A percentile compares a stretch with the other conserved stretches of the same genome.
Conservation (phyloP, 2,329 filamentous ascomycete genomes). For the Periconia digitata region DNA sequence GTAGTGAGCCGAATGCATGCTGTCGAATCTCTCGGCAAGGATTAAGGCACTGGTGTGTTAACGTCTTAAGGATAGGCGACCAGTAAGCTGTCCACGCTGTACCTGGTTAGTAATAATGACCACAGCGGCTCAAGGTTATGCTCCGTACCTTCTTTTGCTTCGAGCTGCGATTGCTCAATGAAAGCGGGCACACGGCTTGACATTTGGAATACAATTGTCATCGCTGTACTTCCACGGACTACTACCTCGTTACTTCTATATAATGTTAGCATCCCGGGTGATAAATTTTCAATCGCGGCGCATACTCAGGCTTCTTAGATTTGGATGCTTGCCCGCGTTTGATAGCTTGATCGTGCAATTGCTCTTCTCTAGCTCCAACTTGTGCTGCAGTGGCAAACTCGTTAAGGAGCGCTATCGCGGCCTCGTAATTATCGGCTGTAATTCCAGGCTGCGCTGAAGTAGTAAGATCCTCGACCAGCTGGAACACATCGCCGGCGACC, state of each 20-base stretch:
- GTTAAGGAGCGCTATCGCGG: constrained; percentile 79
- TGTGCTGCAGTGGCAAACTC: constrained; percentile 85
- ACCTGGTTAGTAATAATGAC: constrained; percentile 10
- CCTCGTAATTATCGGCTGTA: constrained; percentile 93
- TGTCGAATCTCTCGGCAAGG: constrained; percentile 91
- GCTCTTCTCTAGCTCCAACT: constrained; percentile 69
- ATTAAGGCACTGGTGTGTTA: constrained; percentile 90
- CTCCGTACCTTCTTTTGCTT: constrained; percentile 72
- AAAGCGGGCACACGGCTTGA: constrained; percentile 79
- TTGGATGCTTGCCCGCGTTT: constrained; percentile 57
- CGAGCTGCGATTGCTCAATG: constrained; percentile 91
- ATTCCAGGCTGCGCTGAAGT: constrained; percentile 76
- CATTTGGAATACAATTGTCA: constrained; percentile 79
- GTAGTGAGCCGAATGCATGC: constrained; percentile 81
- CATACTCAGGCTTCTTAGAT: constrained; percentile 58
- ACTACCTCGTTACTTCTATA: constrained; percentile 70
- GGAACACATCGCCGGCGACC: constrained; percentile 77
- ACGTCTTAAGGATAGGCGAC: constrained; percentile 87
- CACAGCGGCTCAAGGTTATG: too few species aligned
- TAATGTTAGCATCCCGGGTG: constrained; percentile 7
- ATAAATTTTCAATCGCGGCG: constrained; percentile 2
- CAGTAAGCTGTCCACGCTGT: constrained; percentile 96
- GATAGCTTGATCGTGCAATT: constrained; percentile 62
- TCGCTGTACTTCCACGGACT: constrained; percentile 74
- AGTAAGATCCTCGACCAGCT: constrained; percentile 76